These are phyloP conservation scores for Fusarium xylarioides DNA, from an alignment of 2,329 filamentous ascomycete species.

Conservation along the genomic window DNA sequence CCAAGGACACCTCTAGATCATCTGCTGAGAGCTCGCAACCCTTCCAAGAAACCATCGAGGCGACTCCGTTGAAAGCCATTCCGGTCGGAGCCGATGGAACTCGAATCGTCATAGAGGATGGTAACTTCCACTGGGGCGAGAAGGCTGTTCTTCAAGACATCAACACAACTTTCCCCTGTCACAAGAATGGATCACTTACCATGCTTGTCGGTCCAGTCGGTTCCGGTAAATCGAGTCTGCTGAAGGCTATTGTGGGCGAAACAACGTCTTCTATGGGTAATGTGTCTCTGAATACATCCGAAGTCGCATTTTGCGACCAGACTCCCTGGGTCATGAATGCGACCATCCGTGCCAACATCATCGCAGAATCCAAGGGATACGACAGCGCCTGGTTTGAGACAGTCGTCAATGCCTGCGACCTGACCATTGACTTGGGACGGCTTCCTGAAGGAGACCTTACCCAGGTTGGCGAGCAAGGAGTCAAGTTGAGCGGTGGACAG, in stretches of 20 bases:
- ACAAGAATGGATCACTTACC: slow-evolving; percentile 38
- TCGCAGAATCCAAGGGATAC: slow-evolving; percentile 43
- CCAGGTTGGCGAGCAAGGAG: slow-evolving; percentile 45
- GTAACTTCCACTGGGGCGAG: slow-evolving; percentile 43
- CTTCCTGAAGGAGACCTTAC: slow-evolving; percentile 41
- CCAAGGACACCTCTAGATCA: background rate
- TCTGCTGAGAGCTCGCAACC: background rate
- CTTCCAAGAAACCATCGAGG: slow-evolving; percentile 12
- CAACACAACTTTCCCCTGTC: slow-evolving; percentile 31
- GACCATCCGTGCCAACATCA: slow-evolving; percentile 48
- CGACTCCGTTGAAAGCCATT: background rate
- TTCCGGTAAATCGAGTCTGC: slow-evolving; percentile 46
- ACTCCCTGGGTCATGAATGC: slow-evolving; percentile 49
- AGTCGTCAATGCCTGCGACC: slow-evolving; percentile 48
- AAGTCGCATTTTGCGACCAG: slow-evolving; percentile 46
- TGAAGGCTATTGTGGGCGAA: slow-evolving; percentile 47
- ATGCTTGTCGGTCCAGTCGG: slow-evolving; percentile 46
- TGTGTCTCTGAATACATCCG: slow-evolving; percentile 35
- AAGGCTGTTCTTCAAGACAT: slow-evolving; percentile 39
- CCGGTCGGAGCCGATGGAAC: background rate
- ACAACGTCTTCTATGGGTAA: slow-evolving; percentile 27
- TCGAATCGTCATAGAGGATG: slow-evolving; percentile 33
- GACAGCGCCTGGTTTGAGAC: slow-evolving; percentile 45
- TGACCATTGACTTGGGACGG: slow-evolving; percentile 42
- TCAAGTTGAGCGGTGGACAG: slow-evolving; percentile 49